Conservation (phyloP, 768 basidiomycete species). For the Rhodotorula paludigena region DNA sequence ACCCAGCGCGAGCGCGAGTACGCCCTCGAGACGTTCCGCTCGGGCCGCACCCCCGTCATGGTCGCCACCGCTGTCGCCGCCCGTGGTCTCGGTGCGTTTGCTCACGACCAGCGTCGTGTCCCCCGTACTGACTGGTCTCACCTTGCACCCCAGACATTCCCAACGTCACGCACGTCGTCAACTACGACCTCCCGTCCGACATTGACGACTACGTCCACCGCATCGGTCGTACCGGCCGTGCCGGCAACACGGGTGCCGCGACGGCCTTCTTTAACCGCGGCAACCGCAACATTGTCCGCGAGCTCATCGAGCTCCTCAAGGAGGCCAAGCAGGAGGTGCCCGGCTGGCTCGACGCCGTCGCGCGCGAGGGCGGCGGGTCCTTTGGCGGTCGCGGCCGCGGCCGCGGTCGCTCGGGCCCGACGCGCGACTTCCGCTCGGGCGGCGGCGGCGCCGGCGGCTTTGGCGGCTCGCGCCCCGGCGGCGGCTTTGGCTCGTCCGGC, state of each 20-base stretch:
- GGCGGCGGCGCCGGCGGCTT: conserved; percentile 6
- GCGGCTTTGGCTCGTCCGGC: neutral
- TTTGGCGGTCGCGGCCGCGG: conserved; percentile 51
- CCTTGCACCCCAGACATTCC: conserved; percentile 66
- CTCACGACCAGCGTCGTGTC: too few species aligned
- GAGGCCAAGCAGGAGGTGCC: conserved; percentile 97
- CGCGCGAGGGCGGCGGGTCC: conserved; percentile 60
- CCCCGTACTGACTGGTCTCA: too few species aligned
- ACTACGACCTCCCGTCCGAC: conserved; percentile 95
- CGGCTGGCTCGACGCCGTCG: conserved; percentile 77
- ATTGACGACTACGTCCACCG: conserved; percentile 98
- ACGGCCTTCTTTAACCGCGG: conserved; percentile 73
- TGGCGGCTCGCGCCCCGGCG: conserved; percentile 2
- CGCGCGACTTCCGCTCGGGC: conserved; percentile 28
- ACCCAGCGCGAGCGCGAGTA: conserved; percentile 95
- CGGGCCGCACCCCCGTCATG: conserved; percentile 87
- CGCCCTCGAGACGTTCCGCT: conserved; percentile 91
- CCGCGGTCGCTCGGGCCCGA: conserved; percentile 56
- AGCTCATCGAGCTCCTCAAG: conserved; percentile 83
- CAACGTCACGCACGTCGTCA: conserved; percentile 97
- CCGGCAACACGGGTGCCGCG: conserved; percentile 90
- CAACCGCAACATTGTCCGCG: conserved; percentile 59
- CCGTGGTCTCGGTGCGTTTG: conserved; percentile 65
- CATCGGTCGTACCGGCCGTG: conserved; percentile 64
- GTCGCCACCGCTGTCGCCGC: conserved; percentile 99